Evolutionary conservation across 2,329 filamentous ascomycete species (phyloP).

Genomic region (Stemphylium beticola): DNA sequence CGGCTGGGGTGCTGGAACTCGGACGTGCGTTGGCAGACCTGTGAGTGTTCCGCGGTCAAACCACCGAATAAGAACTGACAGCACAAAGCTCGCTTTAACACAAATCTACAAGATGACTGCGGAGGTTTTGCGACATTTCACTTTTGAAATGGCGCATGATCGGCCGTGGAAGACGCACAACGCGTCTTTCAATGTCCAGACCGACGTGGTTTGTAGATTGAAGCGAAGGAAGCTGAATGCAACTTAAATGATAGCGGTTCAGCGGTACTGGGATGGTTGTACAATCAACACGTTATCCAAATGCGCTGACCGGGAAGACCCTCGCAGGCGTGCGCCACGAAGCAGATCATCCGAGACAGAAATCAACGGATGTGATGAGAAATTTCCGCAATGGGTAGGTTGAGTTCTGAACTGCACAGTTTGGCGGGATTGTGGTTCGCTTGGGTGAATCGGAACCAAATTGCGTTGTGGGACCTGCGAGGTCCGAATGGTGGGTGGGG

Average conservation of each 20-base stretch:
- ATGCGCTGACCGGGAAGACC: conserved; percentile 6
- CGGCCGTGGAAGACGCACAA: conserved; percentile 24
- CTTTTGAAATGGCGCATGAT: conserved; percentile 27
- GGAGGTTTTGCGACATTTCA: conserved; percentile 25
- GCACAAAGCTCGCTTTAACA: conserved; percentile 11
- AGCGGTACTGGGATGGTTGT: neutral
- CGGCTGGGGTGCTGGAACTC: conserved; percentile 69
- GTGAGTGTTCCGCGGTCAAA: conserved; percentile 39
- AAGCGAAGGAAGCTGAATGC: conserved; percentile 1
- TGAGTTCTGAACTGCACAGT: conserved; percentile 15
- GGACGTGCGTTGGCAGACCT: conserved; percentile 68
- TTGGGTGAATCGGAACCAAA: conserved; percentile 13
- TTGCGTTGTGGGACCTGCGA: neutral
- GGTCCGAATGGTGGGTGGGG: neutral
- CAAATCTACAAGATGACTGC: conserved; percentile 33
- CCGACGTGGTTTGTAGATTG: conserved; percentile 20
- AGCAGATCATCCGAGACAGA: conserved; percentile 34
- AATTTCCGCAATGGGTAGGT: conserved; percentile 30
- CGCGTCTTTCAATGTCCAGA: too few relatives aligned
- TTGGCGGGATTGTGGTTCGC: conserved; percentile 13
- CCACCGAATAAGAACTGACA: neutral
- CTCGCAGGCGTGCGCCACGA: conserved; percentile 20
- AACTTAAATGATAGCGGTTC: neutral
- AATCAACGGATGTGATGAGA: conserved; percentile 23
- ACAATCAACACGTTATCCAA: neutral